Evolutionary conservation across 345 rosid genomes (phyloP), one percentile per base, ranked within the genome.

Genomic region (Salix dunnii): DNA sequence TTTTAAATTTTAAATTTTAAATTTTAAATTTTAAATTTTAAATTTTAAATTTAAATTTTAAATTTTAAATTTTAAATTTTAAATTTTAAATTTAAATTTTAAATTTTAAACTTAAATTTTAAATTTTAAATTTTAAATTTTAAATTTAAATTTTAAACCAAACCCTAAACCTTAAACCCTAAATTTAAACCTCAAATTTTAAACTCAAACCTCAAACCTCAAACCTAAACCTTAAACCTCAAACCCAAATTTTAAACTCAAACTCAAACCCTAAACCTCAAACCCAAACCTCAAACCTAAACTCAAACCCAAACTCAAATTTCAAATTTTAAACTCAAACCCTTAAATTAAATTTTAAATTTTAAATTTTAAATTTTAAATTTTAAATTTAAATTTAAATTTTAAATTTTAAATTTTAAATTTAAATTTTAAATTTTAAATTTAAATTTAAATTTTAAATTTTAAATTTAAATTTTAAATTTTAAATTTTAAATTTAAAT

Each of bases 251-350:
- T 70, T 76, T 46, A 63, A 77, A 42, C 76, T 76, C 76, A n/a
- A n/a, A n/a, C n/a, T n/a, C 60, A 71, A 72, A 77, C 76, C 80
- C 80, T 48, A 62, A 72, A 71, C 70, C 76, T 70, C 23, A 61
- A 71, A 77, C 76, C 80, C 76, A 71, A 72, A 77, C 75, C 75
- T 71, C 60, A 61, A 71, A 77, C 71, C 80, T n/a, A n/a, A n/a
- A n/a, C 76, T 33, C 28, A 77, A 77, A 49, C 80, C 80, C 25
- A 63, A 71, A 77, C 70, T 71, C 76, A 63, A 71, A 77, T 61
- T 76, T 71, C 25, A 60, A 71, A 71, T 42, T 71, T 64, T n/a
- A 60, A 77, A 71, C 58, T 76, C 70, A 20, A 40, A 77, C 61
- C 58, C 80, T 71, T 25, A 38, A 77, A 77, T 40, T 35, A 38